Evolutionary conservation across 2,329 filamentous ascomycete species (phyloP), one percentile per base, ranked within the genome.

Genomic region (Bipolaris cookei): DNA sequence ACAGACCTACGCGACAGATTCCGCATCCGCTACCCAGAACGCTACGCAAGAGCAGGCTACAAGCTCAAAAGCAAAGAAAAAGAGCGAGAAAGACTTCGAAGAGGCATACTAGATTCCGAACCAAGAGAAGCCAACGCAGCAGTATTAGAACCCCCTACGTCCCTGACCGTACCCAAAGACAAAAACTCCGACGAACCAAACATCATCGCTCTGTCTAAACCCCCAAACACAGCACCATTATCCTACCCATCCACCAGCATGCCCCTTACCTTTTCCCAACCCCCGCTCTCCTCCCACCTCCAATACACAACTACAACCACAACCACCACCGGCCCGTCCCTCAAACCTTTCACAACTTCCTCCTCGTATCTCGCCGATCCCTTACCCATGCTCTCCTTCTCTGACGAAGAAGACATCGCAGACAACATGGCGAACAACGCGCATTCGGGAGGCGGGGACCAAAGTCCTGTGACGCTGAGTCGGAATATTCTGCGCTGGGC

Each of bases 1-100:
- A 86, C 84, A 1, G 86, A 88, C 65, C 68, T 89, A 13, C 79
- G 86, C 30, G 86, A 88, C 68, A 82, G 86, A 3, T 86, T 88
- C 61, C 79, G 86, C 14, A 86, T 84, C 6, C 80, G 81, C 30
- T 88, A 83, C 62, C 84, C 86, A 0, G 79, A 86, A 28, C 77
- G 81, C 16, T 88, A 87, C 66, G 79, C 78, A 11, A 74, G 78
- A 50, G 77, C 78, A n/a, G 81, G 81, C 5, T 76, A 77, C 45
- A 79, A 77, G 47, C 64, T 76, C 28, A 75, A 77, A 48, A 56
- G 67, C 73, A 76, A 42, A 58, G 71, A 18, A 65, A 72, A 52
- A 16, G 39, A 71, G 62, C 35, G 65, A 59, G 32, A 65, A 60
- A 50, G 50, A 51, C 18, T n/a, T 3, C 25, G 38, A 14, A 37